phyloP scores from a whole-genome alignment of 1,139 yeast species.

The Geotrichum restrictum region DNA sequence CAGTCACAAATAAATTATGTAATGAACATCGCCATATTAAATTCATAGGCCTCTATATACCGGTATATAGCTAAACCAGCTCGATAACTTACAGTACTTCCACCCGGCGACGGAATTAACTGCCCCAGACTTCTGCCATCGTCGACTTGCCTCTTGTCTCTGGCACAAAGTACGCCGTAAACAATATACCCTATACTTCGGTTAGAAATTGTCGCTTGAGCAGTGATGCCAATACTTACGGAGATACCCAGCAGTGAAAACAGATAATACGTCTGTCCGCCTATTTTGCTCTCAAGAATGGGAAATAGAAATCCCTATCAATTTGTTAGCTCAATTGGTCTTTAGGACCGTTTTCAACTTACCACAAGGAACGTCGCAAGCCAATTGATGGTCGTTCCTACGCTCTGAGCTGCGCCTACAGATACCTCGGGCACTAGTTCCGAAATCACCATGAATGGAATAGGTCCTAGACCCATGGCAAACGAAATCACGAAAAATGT shows the following conservation, averaged over 20 bases:
- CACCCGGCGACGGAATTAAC: no score
- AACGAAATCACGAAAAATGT: slow-evolving; percentile 73
- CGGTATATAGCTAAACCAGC: no score
- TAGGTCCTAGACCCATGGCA: slow-evolving; percentile 91
- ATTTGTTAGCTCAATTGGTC: slow-evolving; percentile 35
- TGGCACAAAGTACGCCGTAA: slow-evolving; percentile 54
- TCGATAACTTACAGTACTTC: no score
- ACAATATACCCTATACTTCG: slow-evolving; percentile 49
- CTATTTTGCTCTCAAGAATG: slow-evolving; percentile 55
- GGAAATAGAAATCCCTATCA: slow-evolving; percentile 70
- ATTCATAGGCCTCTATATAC: no score
- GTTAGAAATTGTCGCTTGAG: slow-evolving; percentile 30
- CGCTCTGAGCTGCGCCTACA: slow-evolving; percentile 83
- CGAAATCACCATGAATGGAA: slow-evolving; percentile 84
- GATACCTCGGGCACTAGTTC: slow-evolving; percentile 81
- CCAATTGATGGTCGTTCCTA: slow-evolving; percentile 92
- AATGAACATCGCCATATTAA: no score
- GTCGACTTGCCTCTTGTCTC: slow-evolving; percentile 65
- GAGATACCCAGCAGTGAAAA: slow-evolving; percentile 47
- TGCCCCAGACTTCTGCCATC: slow-evolving; percentile 15
- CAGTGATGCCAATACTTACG: slow-evolving; percentile 7
- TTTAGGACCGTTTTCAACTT: background rate
- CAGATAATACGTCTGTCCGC: slow-evolving; percentile 74
- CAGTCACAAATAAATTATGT: no score
- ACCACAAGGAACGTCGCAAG: slow-evolving; percentile 62